Base-by-base conservation (phyloP, 305 asterid genomes). In the Rubia peregrina region DNA sequence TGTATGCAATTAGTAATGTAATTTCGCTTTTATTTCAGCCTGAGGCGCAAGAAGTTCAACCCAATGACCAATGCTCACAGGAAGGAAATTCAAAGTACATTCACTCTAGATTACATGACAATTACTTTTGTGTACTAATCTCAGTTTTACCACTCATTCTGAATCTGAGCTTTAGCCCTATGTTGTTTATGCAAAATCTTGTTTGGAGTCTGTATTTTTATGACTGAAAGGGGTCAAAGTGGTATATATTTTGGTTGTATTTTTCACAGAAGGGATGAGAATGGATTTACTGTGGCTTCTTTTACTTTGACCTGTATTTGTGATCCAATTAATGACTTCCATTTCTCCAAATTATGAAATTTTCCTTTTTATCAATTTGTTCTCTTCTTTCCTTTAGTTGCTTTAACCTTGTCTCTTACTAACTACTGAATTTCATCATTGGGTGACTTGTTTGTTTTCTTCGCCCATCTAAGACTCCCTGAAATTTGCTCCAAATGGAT, bases 11-110 rank as follows among this genome's bases (percentile, higher is more conserved):
- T 26, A 6, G 6, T 61, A 17, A 26, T 33, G 24, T 56, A 11
- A 46, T 48, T 6, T 67, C 24, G 36, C 62, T 67, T 76, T 80
- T 66, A 62, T 80, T 75, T 78, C 87, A 93, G 98, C 97, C 97
- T 65, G 97, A 78, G 69, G 75, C 69, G 64, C 81, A 74, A 76
- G 73, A 67, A 42, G 80, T 86, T 75, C 90, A 90, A 78, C 79
- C 88, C 71, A 82, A 78, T 67, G 87, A 85, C 53, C 78, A 85
- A 70, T 73, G 71, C 70, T 64, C 75, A 6, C 85, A 69, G 73
- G 96, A 82, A 73, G 96, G 72, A 66, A 87, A 88, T 79, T 87
- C 97, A 11, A 91, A 84, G 97, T 91, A 91, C 79, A 84, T 51
- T 56, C 56, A 70, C 73, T 77, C 69, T 12, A 21, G 75, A 67